Conservation (phyloP, 163 green algal species). For the Volvox carteri region DNA sequence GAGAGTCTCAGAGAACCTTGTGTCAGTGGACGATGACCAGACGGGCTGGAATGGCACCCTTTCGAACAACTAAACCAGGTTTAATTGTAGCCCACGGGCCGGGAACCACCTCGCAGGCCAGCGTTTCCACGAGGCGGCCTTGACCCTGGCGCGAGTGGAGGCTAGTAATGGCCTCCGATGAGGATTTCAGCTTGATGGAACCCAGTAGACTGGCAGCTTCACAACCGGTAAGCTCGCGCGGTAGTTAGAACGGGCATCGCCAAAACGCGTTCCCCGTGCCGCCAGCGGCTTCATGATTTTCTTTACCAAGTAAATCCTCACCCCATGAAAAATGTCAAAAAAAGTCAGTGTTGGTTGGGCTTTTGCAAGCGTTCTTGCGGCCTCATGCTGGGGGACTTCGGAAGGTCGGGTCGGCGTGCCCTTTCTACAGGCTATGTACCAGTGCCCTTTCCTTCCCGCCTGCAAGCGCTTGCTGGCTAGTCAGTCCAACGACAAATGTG, state of each 20-base stretch:
- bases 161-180: constrained; percentile 21
- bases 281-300: not conserved
- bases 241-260: not conserved
- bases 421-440: too few relatives aligned
- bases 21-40: not conserved
- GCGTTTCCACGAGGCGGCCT: not conserved
- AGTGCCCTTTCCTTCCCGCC: too few relatives aligned
- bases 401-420: too few relatives aligned
- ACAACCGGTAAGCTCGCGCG: not conserved
- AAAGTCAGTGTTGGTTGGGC: too few relatives aligned
- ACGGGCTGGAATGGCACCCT: not conserved
- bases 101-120: not conserved
- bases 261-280: not conserved
- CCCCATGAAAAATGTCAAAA: too few relatives aligned
- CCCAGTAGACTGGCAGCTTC: not conserved
- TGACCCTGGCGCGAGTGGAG: not conserved
- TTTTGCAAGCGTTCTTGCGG: too few relatives aligned
- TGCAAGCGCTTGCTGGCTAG: too few relatives aligned
- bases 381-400: too few relatives aligned
- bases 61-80: not conserved
- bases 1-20: not conserved
- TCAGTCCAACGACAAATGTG: too few relatives aligned
- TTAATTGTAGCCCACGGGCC: constrained; percentile 13
- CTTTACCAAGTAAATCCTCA: too few relatives aligned
- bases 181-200: not conserved